Conservation (phyloP, 1,284 basidiomycete genomes). For the Pascua sp. region DNA sequence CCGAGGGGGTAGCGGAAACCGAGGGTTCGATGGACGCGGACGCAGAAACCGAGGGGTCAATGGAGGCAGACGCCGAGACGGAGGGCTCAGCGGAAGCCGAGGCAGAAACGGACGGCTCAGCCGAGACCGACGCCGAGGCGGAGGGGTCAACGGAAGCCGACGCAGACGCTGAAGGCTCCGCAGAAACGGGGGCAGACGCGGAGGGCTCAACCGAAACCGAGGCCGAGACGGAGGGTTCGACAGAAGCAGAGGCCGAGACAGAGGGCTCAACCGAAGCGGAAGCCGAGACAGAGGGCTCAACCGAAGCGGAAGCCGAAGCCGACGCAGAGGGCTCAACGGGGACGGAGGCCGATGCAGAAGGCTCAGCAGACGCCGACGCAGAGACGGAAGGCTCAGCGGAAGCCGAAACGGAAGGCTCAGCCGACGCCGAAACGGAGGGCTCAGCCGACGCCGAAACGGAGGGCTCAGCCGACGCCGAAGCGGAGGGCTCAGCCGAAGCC, state of each 20-base stretch:
- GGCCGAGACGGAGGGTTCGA: background rate
- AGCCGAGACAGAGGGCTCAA: background rate
- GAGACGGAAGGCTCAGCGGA: background rate
- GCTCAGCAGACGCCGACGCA: too few relatives aligned
- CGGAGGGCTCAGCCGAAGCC: background rate
- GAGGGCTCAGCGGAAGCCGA: conserved; percentile 1
- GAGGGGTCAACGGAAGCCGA: background rate
- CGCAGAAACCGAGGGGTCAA: too few relatives aligned
- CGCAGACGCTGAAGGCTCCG: background rate
- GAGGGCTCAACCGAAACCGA: conserved; percentile 2
- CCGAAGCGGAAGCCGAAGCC: background rate
- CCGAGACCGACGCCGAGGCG: background rate
- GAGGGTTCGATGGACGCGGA: too few relatives aligned
- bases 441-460: conserved; percentile 4
- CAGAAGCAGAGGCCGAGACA: too few relatives aligned
- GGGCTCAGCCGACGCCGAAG: conserved; percentile 4
- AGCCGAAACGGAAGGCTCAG: background rate
- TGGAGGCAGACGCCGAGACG: too few relatives aligned
- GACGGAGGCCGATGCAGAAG: too few relatives aligned
- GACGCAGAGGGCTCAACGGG: too few relatives aligned
- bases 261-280: too few relatives aligned
- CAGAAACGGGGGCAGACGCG: background rate
- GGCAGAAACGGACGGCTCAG: background rate
- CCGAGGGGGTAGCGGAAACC: too few relatives aligned
- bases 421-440: background rate